phyloP scores from a whole-genome alignment of 78 protist genomes.

The Dictyostelium purpureum region DNA sequence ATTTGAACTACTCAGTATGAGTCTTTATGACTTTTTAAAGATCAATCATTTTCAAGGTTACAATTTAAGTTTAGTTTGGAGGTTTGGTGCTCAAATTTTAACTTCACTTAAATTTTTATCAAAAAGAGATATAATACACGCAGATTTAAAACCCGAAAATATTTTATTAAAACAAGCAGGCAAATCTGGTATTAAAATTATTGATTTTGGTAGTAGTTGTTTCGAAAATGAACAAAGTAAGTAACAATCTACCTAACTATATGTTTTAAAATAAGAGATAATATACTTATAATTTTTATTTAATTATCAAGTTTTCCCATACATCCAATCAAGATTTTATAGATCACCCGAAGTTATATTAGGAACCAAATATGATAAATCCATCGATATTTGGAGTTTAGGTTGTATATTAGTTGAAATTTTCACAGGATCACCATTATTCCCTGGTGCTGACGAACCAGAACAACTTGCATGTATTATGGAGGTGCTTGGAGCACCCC shows the following conservation, averaged over 20 bases:
- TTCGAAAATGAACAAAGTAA: conserved; percentile 90
- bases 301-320: conserved; percentile 82
- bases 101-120: conserved; percentile 84
- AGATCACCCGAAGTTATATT: conserved; percentile 97
- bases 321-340: conserved; percentile 95
- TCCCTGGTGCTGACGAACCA: conserved; percentile 91
- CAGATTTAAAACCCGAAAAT: conserved; percentile 99
- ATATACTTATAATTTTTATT: conserved; percentile 40
- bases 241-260: neutral
- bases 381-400: conserved; percentile 99
- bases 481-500: conserved; percentile 77
- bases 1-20: conserved; percentile 90
- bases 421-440: conserved; percentile 94
- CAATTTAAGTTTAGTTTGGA: conserved; percentile 85
- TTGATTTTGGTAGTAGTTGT: conserved; percentile 96
- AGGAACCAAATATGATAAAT: conserved; percentile 90
- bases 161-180: conserved; percentile 91
- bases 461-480: conserved; percentile 80
- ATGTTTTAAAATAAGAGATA: neutral
- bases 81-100: conserved; percentile 93
- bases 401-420: conserved; percentile 98
- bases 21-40: conserved; percentile 92
- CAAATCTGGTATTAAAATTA: conserved; percentile 82
- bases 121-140: conserved; percentile 93
- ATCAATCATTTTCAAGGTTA: conserved; percentile 88